phyloP scores from a whole-genome alignment of 805 yeast genomes.

The Peterozyma toletana region DNA sequence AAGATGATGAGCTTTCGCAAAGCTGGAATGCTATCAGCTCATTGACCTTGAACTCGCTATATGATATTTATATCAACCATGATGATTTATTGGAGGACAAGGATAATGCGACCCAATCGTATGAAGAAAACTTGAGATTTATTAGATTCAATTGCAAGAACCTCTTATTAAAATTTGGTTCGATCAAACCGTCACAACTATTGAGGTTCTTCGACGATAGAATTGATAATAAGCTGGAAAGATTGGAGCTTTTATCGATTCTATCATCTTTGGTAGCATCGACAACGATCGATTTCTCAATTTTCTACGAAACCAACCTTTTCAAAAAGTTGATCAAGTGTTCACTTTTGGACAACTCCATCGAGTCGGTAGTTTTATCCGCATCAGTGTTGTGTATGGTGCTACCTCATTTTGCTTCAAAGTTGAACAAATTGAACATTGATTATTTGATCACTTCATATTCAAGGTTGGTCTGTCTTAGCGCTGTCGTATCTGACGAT shows the following conservation, averaged over 20 bases:
- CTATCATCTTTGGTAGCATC: slow-evolving; percentile 5
- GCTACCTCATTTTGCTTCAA: slow-evolving; percentile 35
- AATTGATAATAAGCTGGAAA: slow-evolving; percentile 22
- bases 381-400: slow-evolving; percentile 24
- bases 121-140: slow-evolving; percentile 43
- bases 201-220: slow-evolving; percentile 28
- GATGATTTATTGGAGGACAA: slow-evolving; percentile 11
- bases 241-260: slow-evolving; percentile 26
- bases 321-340: slow-evolving; percentile 30
- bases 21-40: slow-evolving; percentile 9
- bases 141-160: slow-evolving; percentile 34
- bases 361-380: slow-evolving; percentile 29
- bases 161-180: slow-evolving; percentile 35
- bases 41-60: slow-evolving; percentile 13
- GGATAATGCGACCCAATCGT: slow-evolving; percentile 21
- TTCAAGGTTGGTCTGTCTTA: slow-evolving; percentile 35
- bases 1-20: slow-evolving; percentile 7
- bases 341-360: slow-evolving; percentile 32
- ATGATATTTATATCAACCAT: slow-evolving; percentile 16
- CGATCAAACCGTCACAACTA: slow-evolving; percentile 26
- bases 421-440: slow-evolving; percentile 13
- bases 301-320: slow-evolving; percentile 26
- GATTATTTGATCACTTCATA: slow-evolving; percentile 6
- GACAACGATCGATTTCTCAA: slow-evolving; percentile 15
- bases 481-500: slow-evolving; percentile 1